Evolutionary conservation across 2,329 filamentous ascomycete genomes (phyloP), one percentile per base, ranked within the genome.

Genomic region (Talaromyces sp.): DNA sequence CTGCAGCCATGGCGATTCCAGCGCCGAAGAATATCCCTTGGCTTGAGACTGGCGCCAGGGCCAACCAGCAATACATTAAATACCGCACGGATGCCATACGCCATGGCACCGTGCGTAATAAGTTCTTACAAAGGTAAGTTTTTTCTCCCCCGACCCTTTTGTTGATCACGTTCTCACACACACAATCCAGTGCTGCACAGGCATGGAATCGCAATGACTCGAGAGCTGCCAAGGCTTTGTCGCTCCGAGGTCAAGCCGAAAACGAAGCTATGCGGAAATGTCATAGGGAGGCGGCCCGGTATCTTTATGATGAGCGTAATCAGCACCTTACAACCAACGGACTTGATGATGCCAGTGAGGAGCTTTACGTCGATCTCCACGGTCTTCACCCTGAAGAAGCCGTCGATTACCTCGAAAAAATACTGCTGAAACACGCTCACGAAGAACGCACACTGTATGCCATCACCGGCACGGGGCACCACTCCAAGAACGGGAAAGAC

Each of bases 131-230:
- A 76, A 96, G 91, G 91, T 94, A 78, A 59, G 44, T 31, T 9
- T 10, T 27, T 40, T 23, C 5, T 73, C 56, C 4, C 53, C 47
- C 28, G 18, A 31, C 50, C 8, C 12, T 10, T 27, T n/a, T 28
- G 42, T 23, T 57, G 28, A 14, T 27, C 10, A 42, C 33, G 33
- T 28, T 33, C 5, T 31, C 61, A 62, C 27, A 62, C 27, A 63
- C 52, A 54, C 62, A 56, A 50, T 63, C 50, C 65, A 96, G 93
- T 75, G 95, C 95, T 67, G 94, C 94, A 8, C 94, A 98, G 83
- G 95, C 95, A 27, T 99, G 95, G 94, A 97, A 98, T 74, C 90
- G 95, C 62, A 98, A 97, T 70, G 95, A 99, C 75, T 94, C 95
- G 47, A 89, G 95, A 65, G 94, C 95, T 18, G 95, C 95, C 64